phyloP scores from a whole-genome alignment of 331 rosid genomes.

The Pyracantha coccinea region DNA sequence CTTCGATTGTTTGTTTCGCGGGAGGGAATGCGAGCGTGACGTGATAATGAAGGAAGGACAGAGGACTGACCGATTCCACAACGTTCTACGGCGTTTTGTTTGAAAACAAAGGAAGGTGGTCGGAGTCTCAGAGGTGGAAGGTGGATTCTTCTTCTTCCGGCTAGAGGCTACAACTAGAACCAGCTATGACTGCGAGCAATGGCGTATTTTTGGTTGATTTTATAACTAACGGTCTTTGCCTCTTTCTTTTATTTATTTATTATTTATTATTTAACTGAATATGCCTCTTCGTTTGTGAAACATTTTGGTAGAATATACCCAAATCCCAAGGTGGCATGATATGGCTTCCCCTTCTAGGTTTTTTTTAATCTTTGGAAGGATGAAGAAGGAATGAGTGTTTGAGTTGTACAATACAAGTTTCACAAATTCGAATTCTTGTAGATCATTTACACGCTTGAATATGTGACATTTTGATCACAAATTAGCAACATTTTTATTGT shows the following conservation, averaged over 20 bases:
- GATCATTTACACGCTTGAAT: no score
- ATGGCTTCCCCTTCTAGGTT: neutral
- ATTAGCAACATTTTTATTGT: no score
- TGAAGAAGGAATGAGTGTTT: no score
- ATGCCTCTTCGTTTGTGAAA: constrained; percentile 10
- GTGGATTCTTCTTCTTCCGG: neutral
- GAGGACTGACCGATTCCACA: neutral
- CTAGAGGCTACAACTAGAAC: neutral
- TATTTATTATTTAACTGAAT: neutral
- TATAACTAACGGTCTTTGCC: constrained; percentile 29
- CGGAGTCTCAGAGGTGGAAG: neutral
- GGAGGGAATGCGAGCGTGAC: neutral
- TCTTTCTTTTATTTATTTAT: no score
- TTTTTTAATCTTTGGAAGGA: no score
- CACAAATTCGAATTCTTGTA: neutral
- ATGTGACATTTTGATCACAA: no score
- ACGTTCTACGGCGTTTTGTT: neutral
- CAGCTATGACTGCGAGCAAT: neutral
- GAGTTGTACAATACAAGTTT: neutral
- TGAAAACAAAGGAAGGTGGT: neutral
- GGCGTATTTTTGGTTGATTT: neutral
- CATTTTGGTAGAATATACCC: constrained; percentile 18
- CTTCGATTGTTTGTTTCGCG: neutral
- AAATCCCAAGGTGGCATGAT: neutral
- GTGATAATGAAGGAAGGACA: neutral